Base-by-base conservation (phyloP, 331 rosid genomes). In the Quercus tomentella region DNA sequence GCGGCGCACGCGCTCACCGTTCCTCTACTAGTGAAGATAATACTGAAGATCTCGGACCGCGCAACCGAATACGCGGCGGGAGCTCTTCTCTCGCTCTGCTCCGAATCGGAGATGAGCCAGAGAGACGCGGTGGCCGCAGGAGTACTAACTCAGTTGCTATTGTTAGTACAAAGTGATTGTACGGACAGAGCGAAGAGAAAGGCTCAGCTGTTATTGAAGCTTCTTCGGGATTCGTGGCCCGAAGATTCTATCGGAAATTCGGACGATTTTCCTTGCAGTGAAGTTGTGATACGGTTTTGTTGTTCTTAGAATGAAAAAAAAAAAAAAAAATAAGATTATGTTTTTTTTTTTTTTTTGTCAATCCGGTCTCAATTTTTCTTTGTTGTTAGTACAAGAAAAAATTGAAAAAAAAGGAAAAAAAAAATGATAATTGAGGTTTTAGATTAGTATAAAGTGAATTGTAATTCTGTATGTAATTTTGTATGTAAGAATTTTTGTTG, bases 201-300 rank as follows among this genome's bases (percentile, higher is more conserved):
- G 88, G 97, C 99, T 52, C 97, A 95, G 79, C 74, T 89, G 77
- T 72, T 95, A 87, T 87, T 95, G 75, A 95, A 95, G 92, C 98
- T 90, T 81, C 97, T 95, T 82, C 91, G 98, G 89, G 98, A 95
- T 88, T 95, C 97, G 88, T 95, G 99, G 99, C 99, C 98, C 15
- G 90, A 88, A 67, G 87, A 91, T 77, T 91, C 97, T 18, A 66
- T 90, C 26, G 94, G 90, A 70, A 90, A 91, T 77, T 95, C 97
- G 4, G 96, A 95, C 61, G 99, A 93, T 75, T 95, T 84, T 79
- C 92, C 82, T 79, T 90, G 98, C 89, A 89, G 97, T 60, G 93
- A 94, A 73, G 81, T 94, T 65, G 92, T 87, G 35, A 77, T 83
- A 26, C 97, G 88, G 4, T 88, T 86, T 77, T 92, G 88, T 82